These are phyloP conservation scores for Ploettnerulaceae sp. DNA, from an alignment of 2,329 filamentous ascomycete genomes.

Conservation along the genomic window DNA sequence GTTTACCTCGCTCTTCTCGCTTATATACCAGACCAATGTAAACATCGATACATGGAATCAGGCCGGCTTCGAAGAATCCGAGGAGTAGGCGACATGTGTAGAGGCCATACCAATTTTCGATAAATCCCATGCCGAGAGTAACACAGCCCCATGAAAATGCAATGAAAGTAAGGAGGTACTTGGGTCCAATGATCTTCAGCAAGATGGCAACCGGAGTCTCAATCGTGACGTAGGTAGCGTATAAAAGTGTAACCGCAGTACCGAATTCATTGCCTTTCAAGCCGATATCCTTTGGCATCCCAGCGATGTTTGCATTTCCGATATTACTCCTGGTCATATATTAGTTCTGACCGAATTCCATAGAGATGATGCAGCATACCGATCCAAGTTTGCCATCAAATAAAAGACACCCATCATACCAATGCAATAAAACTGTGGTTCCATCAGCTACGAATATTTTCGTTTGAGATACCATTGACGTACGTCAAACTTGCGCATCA, in stretches of 20 bases:
- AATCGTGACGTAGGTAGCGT: constrained; percentile 45
- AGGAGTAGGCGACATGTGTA: constrained; percentile 36
- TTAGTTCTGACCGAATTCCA: neutral
- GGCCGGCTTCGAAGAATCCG: constrained; percentile 30
- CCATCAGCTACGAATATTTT: neutral
- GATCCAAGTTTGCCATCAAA: constrained; percentile 49
- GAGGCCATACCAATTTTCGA: constrained; percentile 37
- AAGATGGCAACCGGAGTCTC: constrained; percentile 44
- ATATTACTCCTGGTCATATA: constrained; percentile 6
- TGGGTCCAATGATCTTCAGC: constrained; percentile 43
- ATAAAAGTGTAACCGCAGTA: constrained; percentile 42
- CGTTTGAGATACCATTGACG: constrained; percentile 14
- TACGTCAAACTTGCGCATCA: constrained; percentile 44
- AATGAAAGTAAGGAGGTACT: constrained; percentile 36
- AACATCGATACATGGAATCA: constrained; percentile 30
- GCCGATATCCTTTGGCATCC: constrained; percentile 19
- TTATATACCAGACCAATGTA: constrained; percentile 31
- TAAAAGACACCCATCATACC: constrained; percentile 47
- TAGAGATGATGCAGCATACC: constrained; percentile 22
- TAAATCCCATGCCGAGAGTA: constrained; percentile 40
- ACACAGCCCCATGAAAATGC: constrained; percentile 34
- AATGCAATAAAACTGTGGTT: constrained; percentile 32
- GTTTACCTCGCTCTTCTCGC: constrained; percentile 12
- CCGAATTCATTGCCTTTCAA: constrained; percentile 17
- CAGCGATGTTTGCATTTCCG: constrained; percentile 20